Conservation (phyloP, 306 rosid genomes). For the Erythrophleum fordii region DNA sequence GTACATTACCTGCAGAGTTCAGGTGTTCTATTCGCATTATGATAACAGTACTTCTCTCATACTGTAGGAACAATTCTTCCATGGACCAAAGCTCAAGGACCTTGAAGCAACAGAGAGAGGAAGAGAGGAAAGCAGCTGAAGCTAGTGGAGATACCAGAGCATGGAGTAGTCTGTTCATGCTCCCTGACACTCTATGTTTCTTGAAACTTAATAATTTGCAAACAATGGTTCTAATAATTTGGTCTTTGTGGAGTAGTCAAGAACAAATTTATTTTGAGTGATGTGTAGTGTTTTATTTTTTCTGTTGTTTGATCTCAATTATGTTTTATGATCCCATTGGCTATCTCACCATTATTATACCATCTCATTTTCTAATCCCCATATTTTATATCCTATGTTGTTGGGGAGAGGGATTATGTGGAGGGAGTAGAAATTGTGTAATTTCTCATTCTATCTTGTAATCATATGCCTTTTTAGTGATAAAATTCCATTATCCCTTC, state of each 20-base stretch:
- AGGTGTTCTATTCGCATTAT: slow-evolving; percentile 15
- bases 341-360: slow-evolving; percentile 11
- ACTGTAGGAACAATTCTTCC: slow-evolving; percentile 53
- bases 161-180: slow-evolving; percentile 95
- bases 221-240: slow-evolving; percentile 17
- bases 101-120: slow-evolving; percentile 74
- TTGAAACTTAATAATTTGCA: slow-evolving; percentile 31
- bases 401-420: not conserved
- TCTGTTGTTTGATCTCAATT: slow-evolving; percentile 1
- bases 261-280: not conserved
- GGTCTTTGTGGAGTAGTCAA: not conserved
- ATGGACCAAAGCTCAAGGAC: slow-evolving; percentile 59
- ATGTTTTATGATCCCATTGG: not conserved
- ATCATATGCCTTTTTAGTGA: not conserved
- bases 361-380: not conserved
- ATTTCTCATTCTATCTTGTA: not conserved
- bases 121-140: slow-evolving; percentile 80
- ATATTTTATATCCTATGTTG: not conserved
- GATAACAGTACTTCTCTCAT: slow-evolving; percentile 38
- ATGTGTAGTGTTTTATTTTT: not conserved
- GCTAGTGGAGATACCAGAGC: slow-evolving; percentile 92
- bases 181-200: slow-evolving; percentile 79
- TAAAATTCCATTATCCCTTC: not conserved
- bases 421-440: slow-evolving; percentile 2
- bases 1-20: not conserved